Evolutionary conservation across 345 rosid genomes (phyloP).

Genomic region (Leavenworthia alabamica): DNA sequence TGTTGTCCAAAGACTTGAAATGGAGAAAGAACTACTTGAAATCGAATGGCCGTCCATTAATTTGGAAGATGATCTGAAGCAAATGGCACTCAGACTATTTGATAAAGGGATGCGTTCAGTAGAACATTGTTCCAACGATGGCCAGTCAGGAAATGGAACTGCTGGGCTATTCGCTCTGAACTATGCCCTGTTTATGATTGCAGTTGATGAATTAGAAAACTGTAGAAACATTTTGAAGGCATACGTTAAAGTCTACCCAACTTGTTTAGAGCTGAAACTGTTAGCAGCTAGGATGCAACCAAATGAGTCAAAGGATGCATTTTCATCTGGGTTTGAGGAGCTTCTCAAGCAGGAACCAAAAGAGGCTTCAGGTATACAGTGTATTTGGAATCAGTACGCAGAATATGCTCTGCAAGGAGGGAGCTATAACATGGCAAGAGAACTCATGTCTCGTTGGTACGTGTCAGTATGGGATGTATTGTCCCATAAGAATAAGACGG

Average conservation of each 20-base stretch:
- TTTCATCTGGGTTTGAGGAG: slow-evolving; percentile 56
- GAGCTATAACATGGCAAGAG: slow-evolving; percentile 43
- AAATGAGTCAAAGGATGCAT: slow-evolving; percentile 28
- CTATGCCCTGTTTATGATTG: slow-evolving; percentile 54
- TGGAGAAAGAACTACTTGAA: slow-evolving; percentile 58
- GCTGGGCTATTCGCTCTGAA: slow-evolving; percentile 52
- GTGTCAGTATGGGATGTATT: slow-evolving; percentile 41
- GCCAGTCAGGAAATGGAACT: slow-evolving; percentile 28
- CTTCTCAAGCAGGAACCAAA: slow-evolving; percentile 58
- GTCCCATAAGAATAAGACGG: slow-evolving; percentile 20
- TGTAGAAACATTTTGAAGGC: slow-evolving; percentile 44
- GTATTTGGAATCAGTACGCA: slow-evolving; percentile 89
- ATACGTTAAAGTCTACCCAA: slow-evolving; percentile 50
- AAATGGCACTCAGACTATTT: slow-evolving; percentile 43
- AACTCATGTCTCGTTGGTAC: slow-evolving; percentile 62
- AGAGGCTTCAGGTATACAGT: slow-evolving; percentile 58
- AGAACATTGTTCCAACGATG: slow-evolving; percentile 28
- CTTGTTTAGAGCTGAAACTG: slow-evolving; percentile 63
- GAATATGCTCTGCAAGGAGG: slow-evolving; percentile 57
- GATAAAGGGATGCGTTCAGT: slow-evolving; percentile 42
- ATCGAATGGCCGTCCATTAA: slow-evolving; percentile 72
- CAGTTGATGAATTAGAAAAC: slow-evolving; percentile 44
- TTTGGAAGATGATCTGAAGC: slow-evolving; percentile 47
- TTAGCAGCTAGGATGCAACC: slow-evolving; percentile 50
- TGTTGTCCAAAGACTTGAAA: slow-evolving; percentile 61